phyloP scores from a whole-genome alignment of 495 filamentous ascomycete species.

The Penicillium ucsense region DNA sequence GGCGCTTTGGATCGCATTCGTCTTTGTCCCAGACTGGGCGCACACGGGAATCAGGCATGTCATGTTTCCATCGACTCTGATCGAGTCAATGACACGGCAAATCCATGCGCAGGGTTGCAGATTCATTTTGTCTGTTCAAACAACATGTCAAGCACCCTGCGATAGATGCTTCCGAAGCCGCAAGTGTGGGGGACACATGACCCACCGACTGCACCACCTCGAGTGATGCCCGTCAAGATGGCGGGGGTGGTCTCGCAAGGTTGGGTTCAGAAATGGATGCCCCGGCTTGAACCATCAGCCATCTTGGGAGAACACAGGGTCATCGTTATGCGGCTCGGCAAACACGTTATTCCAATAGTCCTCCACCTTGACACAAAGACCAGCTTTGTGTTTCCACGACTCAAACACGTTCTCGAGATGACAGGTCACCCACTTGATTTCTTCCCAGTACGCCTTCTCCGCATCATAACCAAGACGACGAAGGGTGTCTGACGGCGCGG shows the following conservation, averaged over 20 bases:
- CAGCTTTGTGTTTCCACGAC: conserved; percentile 29
- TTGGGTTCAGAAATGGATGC: background rate
- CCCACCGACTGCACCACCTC: no score
- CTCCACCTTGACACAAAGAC: conserved; percentile 27
- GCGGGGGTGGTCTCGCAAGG: no score
- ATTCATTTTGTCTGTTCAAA: no score
- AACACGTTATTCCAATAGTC: conserved; percentile 36
- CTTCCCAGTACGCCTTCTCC: conserved; percentile 44
- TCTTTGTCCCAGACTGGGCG: background rate
- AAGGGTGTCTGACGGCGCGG: conserved; percentile 24
- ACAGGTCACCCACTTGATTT: conserved; percentile 41
- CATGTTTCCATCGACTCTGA: no score
- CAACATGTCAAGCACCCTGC: background rate
- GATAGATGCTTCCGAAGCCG: no score
- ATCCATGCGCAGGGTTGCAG: no score
- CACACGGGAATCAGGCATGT: background rate
- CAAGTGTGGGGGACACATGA: no score
- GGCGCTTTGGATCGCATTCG: no score
- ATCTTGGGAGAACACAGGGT: conserved; percentile 23
- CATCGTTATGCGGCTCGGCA: conserved; percentile 27
- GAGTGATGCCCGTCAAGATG: no score
- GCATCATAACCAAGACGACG: conserved; percentile 40
- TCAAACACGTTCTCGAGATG: conserved; percentile 27
- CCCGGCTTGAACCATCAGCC: conserved; percentile 6
- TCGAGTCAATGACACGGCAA: no score